phyloP scores from a whole-genome alignment of 2,329 filamentous ascomycete species.

The Pezicula neosporulosa region DNA sequence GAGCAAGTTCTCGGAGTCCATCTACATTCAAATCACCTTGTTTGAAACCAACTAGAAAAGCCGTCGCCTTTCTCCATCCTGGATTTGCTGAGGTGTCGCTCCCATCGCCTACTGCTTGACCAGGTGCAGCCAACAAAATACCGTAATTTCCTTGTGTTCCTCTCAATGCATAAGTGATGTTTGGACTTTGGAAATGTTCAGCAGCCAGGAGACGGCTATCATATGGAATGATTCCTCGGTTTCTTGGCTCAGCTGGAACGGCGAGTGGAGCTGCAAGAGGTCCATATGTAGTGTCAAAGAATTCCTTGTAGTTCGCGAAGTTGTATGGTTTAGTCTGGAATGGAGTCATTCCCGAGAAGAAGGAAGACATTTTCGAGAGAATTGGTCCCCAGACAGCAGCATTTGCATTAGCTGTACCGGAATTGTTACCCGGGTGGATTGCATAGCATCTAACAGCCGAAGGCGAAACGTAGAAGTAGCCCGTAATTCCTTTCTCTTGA shows the following conservation, averaged over 20 bases:
- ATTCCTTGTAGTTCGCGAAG: background rate
- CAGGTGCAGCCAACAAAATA: too few relatives aligned
- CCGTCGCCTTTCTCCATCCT: background rate
- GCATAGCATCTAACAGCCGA: too few relatives aligned
- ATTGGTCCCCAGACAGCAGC: constrained; percentile 1
- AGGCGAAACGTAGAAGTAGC: too few relatives aligned
- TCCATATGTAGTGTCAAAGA: background rate
- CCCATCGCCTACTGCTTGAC: background rate
- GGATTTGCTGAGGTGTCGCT: background rate
- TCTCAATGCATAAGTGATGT: too few relatives aligned
- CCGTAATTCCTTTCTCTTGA: background rate
- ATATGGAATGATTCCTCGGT: too few relatives aligned
- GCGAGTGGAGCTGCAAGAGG: too few relatives aligned
- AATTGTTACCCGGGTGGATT: too few relatives aligned
- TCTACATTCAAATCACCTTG: background rate
- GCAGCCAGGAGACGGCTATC: too few relatives aligned
- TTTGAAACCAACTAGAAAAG: background rate
- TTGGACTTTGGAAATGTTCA: too few relatives aligned
- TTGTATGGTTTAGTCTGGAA: constrained; percentile 1
- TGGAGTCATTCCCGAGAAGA: background rate
- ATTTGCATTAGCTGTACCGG: background rate
- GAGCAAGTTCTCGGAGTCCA: background rate
- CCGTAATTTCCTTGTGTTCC: too few relatives aligned
- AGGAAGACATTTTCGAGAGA: background rate
- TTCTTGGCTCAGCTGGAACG: too few relatives aligned